phyloP scores from a whole-genome alignment of 192 early-diverging fungal species.

The Podila minutissima region DNA sequence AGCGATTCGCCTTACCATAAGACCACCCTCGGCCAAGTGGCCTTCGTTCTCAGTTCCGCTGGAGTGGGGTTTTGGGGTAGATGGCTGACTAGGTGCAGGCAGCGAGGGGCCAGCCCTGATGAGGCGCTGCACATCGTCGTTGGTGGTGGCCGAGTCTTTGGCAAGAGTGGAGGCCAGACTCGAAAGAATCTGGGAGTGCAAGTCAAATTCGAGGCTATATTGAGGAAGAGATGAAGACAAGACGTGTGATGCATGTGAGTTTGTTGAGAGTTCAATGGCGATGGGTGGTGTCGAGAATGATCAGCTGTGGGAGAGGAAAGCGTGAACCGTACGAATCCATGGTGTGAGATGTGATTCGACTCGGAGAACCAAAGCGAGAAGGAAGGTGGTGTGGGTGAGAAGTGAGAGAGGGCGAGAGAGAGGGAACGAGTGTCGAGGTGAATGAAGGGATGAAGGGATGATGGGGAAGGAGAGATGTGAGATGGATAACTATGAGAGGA shows the following conservation, averaged over 20 bases:
- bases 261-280: not conserved
- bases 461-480: not conserved
- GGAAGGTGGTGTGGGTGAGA: not conserved
- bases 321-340: too few relatives aligned
- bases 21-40: slow-evolving; percentile 34
- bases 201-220: slow-evolving; percentile 62
- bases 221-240: not conserved
- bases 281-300: not conserved
- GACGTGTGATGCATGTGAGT: not conserved
- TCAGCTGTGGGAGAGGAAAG: not conserved
- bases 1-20: slow-evolving; percentile 15
- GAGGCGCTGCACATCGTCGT: slow-evolving; percentile 55
- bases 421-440: not conserved
- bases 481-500: not conserved
- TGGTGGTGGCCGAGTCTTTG: slow-evolving; percentile 53
- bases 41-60: slow-evolving; percentile 17
- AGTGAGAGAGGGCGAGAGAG: not conserved
- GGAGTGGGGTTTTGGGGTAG: slow-evolving; percentile 9
- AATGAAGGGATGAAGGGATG: not conserved
- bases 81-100: slow-evolving; percentile 21
- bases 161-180: slow-evolving; percentile 61
- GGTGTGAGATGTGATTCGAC: not conserved
- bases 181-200: slow-evolving; percentile 63
- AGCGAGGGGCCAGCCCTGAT: slow-evolving; percentile 52
- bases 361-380: not conserved